These are phyloP conservation scores for Inosperma sp. DNA, from an alignment of 768 basidiomycete species.

Conservation along the genomic window DNA sequence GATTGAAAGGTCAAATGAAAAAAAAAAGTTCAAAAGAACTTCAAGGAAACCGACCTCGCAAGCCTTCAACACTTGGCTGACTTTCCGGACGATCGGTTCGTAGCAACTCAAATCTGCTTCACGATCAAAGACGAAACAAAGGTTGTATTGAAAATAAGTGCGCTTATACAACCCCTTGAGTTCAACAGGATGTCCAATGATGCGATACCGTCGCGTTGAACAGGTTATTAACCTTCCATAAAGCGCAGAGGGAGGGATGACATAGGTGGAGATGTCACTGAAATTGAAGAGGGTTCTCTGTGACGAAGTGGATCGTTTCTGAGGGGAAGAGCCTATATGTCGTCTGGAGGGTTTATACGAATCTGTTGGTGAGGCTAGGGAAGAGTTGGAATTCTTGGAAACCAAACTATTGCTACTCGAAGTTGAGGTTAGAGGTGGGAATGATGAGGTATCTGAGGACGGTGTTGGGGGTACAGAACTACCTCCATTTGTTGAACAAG, in stretches of 20 bases:
- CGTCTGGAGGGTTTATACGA: slow-evolving; percentile 41
- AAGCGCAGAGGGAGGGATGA: slow-evolving; percentile 82
- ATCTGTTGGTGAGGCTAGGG: slow-evolving; percentile 44
- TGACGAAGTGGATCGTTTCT: slow-evolving; percentile 47
- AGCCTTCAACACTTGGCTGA: slow-evolving; percentile 79
- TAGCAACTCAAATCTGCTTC: slow-evolving; percentile 91
- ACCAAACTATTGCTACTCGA: slow-evolving; percentile 27
- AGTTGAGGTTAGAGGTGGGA: slow-evolving; percentile 16
- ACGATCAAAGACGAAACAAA: slow-evolving; percentile 95
- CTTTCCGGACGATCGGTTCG: slow-evolving; percentile 93
- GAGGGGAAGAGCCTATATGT: slow-evolving; percentile 35
- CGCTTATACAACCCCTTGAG: slow-evolving; percentile 73
- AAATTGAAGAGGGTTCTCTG: slow-evolving; percentile 75
- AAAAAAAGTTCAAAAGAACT: slow-evolving; percentile 5
- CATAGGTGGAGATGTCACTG: slow-evolving; percentile 86
- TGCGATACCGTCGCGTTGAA: slow-evolving; percentile 72
- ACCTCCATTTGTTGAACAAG: slow-evolving; percentile 18
- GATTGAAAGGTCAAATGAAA: not conserved
- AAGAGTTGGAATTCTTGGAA: slow-evolving; percentile 51
- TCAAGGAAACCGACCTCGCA: slow-evolving; percentile 78
- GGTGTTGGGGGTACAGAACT: slow-evolving; percentile 39
- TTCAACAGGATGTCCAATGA: slow-evolving; percentile 89
- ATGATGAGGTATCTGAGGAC: slow-evolving; percentile 30
- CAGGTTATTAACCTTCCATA: slow-evolving; percentile 89
- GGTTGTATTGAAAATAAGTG: slow-evolving; percentile 88